phyloP scores from a whole-genome alignment of 768 basidiomycete genomes.

The Termitomyces bulborhizus region DNA sequence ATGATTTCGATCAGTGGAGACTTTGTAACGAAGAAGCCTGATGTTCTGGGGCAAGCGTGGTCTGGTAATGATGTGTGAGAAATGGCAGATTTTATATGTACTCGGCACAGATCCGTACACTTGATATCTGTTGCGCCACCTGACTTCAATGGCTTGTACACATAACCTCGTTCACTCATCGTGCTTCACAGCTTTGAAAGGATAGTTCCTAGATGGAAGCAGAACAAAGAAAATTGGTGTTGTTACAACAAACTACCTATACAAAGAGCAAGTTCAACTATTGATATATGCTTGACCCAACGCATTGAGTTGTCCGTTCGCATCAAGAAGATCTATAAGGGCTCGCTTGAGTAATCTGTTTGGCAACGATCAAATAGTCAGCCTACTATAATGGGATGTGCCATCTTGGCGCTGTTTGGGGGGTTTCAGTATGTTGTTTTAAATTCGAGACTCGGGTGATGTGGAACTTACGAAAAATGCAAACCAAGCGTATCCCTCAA shows the following conservation, averaged over 20 bases:
- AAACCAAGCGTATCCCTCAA: slow-evolving; percentile 47
- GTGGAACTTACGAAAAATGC: slow-evolving; percentile 21
- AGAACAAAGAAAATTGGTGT: not conserved
- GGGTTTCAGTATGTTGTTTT: not conserved
- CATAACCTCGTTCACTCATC: not conserved
- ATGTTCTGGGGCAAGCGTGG: too few species aligned
- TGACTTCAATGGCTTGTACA: not conserved
- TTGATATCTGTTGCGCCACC: not conserved
- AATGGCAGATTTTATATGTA: too few species aligned
- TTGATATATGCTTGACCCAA: slow-evolving; percentile 16
- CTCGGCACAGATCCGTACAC: too few species aligned
- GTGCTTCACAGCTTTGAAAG: too few species aligned
- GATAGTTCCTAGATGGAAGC: not conserved
- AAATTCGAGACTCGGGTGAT: not conserved
- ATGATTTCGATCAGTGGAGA: not conserved
- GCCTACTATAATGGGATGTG: slow-evolving; percentile 17
- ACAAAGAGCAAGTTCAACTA: not conserved
- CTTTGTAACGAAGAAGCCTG: too few species aligned
- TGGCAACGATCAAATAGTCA: not conserved
- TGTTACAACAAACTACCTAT: not conserved
- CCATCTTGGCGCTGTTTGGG: slow-evolving; percentile 15
- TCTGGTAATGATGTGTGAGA: too few species aligned
- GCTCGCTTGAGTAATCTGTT: not conserved
- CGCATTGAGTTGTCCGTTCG: slow-evolving; percentile 16
- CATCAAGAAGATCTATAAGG: slow-evolving; percentile 15